phyloP scores from a whole-genome alignment of 2,329 filamentous ascomycete species.

The Cladosporium cucumerinum region DNA sequence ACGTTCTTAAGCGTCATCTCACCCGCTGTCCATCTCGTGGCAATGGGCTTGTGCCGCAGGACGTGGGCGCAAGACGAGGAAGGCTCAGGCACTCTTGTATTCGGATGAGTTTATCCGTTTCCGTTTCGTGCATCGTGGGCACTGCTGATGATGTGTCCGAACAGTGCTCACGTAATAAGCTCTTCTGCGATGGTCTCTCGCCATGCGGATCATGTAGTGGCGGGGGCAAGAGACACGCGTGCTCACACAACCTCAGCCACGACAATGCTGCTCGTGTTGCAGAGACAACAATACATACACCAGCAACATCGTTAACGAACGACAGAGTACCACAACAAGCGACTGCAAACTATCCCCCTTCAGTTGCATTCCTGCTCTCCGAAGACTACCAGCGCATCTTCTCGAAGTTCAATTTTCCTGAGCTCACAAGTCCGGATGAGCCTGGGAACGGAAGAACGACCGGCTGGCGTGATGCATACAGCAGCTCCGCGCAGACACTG shows the following conservation, averaged over 20 bases:
- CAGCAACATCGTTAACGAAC: not conserved
- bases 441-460: not conserved
- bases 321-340: not conserved
- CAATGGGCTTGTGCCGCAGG: not conserved
- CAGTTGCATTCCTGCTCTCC: not conserved
- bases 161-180: not conserved
- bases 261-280: not conserved
- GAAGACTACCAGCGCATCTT: not conserved
- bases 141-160: not conserved
- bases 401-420: slow-evolving; percentile 13
- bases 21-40: not conserved
- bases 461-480: not conserved
- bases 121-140: not conserved
- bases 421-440: not conserved
- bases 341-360: not conserved
- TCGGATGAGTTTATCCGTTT: not conserved
- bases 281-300: not conserved
- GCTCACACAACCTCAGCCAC: not conserved
- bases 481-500: not conserved
- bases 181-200: not conserved
- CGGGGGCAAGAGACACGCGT: not conserved
- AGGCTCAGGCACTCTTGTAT: not conserved
- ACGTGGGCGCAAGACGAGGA: not conserved
- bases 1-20: not conserved
- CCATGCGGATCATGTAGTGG: not conserved